These are phyloP conservation scores for Fusarium nanum DNA, from an alignment of 2,329 filamentous ascomycete genomes.

Conservation along the genomic window DNA sequence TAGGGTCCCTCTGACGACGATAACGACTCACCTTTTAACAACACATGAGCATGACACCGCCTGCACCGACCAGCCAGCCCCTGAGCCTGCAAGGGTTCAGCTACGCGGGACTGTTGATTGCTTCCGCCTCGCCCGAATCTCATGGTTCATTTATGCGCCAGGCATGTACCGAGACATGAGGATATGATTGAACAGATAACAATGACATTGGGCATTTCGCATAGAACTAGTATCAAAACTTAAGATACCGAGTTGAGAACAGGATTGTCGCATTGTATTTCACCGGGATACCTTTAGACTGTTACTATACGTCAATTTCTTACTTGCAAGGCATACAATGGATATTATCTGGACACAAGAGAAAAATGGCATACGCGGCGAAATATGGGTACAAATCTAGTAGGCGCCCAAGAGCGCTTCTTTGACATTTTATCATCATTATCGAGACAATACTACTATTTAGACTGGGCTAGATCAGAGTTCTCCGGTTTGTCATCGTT, in stretches of 20 bases:
- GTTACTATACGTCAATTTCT: slow-evolving; percentile 42
- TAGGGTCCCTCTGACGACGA: slow-evolving; percentile 44
- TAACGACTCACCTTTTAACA: slow-evolving; percentile 42
- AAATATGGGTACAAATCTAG: slow-evolving; percentile 20
- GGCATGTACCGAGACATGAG: slow-evolving; percentile 15
- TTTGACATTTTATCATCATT: slow-evolving; percentile 24
- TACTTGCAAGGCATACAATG: slow-evolving; percentile 31
- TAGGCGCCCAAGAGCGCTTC: slow-evolving; percentile 14
- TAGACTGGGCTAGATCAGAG: slow-evolving; percentile 25
- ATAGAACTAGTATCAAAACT: slow-evolving; percentile 42
- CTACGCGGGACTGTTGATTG: slow-evolving; percentile 29
- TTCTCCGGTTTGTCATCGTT: not conserved
- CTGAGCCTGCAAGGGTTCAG: slow-evolving; percentile 23
- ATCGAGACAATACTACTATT: slow-evolving; percentile 25
- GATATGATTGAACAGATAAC: slow-evolving; percentile 38
- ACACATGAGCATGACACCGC: slow-evolving; percentile 39
- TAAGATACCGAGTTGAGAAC: slow-evolving; percentile 27
- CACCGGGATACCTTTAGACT: slow-evolving; percentile 49
- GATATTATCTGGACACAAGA: slow-evolving; percentile 18
- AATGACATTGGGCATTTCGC: slow-evolving; percentile 43
- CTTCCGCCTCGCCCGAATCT: slow-evolving; percentile 6
- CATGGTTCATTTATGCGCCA: slow-evolving; percentile 21
- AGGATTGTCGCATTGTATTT: slow-evolving; percentile 34
- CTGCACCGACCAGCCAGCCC: slow-evolving; percentile 33
- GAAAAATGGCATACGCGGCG: slow-evolving; percentile 22